Evolutionary conservation across 768 basidiomycete species (phyloP), one percentile per base, ranked within the genome.

Genomic region (Clitopilus hobsonii): DNA sequence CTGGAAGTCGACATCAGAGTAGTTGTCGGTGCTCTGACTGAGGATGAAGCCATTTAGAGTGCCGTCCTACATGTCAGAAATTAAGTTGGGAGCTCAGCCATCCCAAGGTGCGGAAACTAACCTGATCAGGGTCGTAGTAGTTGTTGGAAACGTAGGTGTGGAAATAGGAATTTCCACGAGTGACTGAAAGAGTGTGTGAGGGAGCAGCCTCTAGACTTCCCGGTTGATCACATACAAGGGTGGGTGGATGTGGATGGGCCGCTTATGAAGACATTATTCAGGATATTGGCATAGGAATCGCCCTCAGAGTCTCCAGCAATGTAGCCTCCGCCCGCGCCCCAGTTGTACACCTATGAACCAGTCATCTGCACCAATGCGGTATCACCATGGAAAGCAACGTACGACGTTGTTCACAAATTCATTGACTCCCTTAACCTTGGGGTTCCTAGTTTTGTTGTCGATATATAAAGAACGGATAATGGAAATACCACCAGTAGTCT

Each of bases 321-420:
- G 51, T 71, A 72, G 20, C 70, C 67, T 27, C 69, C 69, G 24
- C 69, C 69, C 26, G 61, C 66, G 26, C 69, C 69, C 69, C 68
- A 70, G 48, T 70, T 70, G 28, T 69, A 71, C 29, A 69, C 67
- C 69, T 67, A 18, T 28, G 45, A 28, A 45, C n/a, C 7, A 25
- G 25, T 36, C 10, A n/a, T 10, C 32, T 36, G 13, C 13, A 4
- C 32, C 8, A 4, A 11, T 36, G 13, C 29, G 29, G 32, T 36
- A 36, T 10, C 4, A n/a, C n/a, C n/a, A 36, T 36, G 8, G 38
- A 22, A n/a, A 50, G 18, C n/a, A n/a, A 59, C 64, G 38, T 57
- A 72, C 71, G 25, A 72, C 70, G 51, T 71, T 72, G 41, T 72
- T 72, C 2, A 69, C 63, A 54, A 70, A 72, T 28, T 71, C 71